phyloP scores from a whole-genome alignment of 73 alveolate genomes.

The Effrenium voratum region DNA sequence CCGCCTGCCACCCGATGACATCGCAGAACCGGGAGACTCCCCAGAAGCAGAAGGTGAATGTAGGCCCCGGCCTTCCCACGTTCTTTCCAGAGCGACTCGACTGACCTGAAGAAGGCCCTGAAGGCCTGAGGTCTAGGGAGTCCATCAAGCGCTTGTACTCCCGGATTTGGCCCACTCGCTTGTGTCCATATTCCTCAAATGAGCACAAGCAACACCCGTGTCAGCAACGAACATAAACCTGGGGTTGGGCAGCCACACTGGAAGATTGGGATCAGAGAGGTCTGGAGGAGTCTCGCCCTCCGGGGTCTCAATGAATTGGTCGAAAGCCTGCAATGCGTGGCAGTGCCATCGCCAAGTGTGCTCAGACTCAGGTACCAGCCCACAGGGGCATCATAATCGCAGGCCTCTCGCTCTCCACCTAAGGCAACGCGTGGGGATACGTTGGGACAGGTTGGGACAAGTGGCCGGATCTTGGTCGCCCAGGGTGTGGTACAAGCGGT shows the following conservation, averaged over 20 bases:
- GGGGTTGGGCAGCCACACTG: not conserved
- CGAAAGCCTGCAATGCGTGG: conserved; percentile 11
- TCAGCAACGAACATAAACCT: not conserved
- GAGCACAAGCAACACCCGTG: not conserved
- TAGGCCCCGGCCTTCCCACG: conserved; percentile 47
- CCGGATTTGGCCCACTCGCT: conserved; percentile 62
- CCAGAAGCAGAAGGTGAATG: conserved; percentile 82
- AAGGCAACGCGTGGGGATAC: too few species aligned
- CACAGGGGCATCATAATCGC: conserved; percentile 36
- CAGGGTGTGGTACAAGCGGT: conserved; percentile 42
- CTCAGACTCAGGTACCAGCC: conserved; percentile 1
- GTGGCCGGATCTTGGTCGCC: conserved; percentile 19
- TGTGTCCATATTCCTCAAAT: conserved; percentile 29
- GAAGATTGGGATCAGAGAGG: conserved; percentile 28
- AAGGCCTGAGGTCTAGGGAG: conserved; percentile 42
- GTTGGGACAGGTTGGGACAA: too few species aligned
- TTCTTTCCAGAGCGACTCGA: not conserved
- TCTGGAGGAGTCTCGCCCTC: conserved; percentile 71
- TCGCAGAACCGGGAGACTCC: conserved; percentile 88
- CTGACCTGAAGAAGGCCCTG: not conserved
- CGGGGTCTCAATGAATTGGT: conserved; percentile 62
- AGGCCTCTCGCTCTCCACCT: conserved; percentile 57
- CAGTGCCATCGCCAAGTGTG: not conserved
- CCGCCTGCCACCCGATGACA: conserved; percentile 48
- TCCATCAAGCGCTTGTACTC: conserved; percentile 56